Conservation (phyloP, 257 asterid species). For the Nicotiana benthamiana region DNA sequence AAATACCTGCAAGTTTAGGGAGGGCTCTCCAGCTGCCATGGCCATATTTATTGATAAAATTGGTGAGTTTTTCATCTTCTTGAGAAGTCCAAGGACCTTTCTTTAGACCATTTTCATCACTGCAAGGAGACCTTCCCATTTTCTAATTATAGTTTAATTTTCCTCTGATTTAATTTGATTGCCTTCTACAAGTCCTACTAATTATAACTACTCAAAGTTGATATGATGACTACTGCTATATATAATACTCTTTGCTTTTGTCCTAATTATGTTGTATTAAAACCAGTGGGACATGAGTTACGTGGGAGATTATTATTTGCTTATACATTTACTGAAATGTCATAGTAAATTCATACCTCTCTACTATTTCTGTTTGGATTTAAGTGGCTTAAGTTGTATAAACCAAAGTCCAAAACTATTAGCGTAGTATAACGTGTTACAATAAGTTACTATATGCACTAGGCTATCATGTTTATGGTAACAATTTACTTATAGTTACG, state of each 20-base stretch:
- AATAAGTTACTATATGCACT: too few species aligned
- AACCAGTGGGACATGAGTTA: neutral
- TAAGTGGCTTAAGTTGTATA: too few species aligned
- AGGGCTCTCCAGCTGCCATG: constrained; percentile 79
- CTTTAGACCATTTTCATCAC: constrained; percentile 1
- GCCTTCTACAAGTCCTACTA: neutral
- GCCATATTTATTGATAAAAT: constrained; percentile 43
- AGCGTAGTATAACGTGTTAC: too few species aligned
- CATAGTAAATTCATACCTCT: too few species aligned
- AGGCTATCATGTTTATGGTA: too few species aligned
- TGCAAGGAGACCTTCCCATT: constrained; percentile 29
- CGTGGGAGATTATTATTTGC: neutral
- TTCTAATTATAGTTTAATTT: constrained; percentile 13
- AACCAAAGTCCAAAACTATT: too few species aligned
- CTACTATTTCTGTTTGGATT: too few species aligned
- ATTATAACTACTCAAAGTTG: neutral
- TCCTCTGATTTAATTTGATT: neutral
- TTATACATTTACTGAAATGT: neutral
- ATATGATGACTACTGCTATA: neutral
- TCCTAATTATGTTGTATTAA: neutral
- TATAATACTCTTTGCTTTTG: neutral
- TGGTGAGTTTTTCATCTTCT: constrained; percentile 21
- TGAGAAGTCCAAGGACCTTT: constrained; percentile 7
- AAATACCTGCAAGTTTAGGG: constrained; percentile 49
- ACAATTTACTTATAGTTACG: too few species aligned